Percentiles rank a stretch among this genome's conserved stretches.
Evolutionary conservation across 2,329 filamentous ascomycete genomes (phyloP).

Genomic region (Zasmidium citrigriseum): DNA sequence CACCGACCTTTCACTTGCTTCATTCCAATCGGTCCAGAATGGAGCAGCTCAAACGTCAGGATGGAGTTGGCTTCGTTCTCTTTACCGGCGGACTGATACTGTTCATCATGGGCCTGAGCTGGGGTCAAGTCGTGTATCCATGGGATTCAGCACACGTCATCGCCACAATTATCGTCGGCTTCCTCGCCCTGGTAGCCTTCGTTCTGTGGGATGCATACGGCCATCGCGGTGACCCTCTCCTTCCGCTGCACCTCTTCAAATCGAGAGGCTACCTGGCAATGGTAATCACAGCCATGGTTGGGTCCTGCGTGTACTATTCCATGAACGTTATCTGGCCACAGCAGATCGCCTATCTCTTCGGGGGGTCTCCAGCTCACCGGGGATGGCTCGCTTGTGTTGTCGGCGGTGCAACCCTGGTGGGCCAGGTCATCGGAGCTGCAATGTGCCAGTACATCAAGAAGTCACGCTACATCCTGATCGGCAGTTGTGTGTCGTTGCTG

Average conservation of each 20-base stretch:
- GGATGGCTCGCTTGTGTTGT: conserved; percentile 5
- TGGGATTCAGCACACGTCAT: conserved; percentile 20
- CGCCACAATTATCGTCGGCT: conserved; percentile 17
- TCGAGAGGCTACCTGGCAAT: conserved; percentile 34
- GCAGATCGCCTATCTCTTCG: conserved; percentile 5
- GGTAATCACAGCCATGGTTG: conserved; percentile 34
- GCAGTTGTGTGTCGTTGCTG: conserved; percentile 89
- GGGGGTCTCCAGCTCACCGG: conserved; percentile 1
- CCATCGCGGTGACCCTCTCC: conserved; percentile 26
- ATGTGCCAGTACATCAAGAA: conserved; percentile 6
- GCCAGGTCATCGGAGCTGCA: neutral
- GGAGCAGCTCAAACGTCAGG: conserved; percentile 7
- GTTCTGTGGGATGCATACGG: conserved; percentile 11
- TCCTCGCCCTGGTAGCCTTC: conserved; percentile 12
- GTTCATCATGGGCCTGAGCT: conserved; percentile 26
- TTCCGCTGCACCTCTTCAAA: conserved; percentile 31
- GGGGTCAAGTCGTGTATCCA: conserved; percentile 21
- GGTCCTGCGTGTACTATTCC: conserved; percentile 36
- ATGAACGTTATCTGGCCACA: conserved; percentile 20
- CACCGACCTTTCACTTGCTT: conserved; percentile 3
- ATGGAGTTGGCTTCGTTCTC: conserved; percentile 6
- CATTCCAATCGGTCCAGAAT: conserved; percentile 2
- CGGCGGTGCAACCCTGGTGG: neutral
- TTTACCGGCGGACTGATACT: conserved; percentile 20
- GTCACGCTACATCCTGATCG: conserved; percentile 57